A percentile compares a stretch with the other conserved stretches of the same genome.
Evolutionary conservation across 1,284 basidiomycete genomes (phyloP).

Genomic region (Xerocomus amazonicus): DNA sequence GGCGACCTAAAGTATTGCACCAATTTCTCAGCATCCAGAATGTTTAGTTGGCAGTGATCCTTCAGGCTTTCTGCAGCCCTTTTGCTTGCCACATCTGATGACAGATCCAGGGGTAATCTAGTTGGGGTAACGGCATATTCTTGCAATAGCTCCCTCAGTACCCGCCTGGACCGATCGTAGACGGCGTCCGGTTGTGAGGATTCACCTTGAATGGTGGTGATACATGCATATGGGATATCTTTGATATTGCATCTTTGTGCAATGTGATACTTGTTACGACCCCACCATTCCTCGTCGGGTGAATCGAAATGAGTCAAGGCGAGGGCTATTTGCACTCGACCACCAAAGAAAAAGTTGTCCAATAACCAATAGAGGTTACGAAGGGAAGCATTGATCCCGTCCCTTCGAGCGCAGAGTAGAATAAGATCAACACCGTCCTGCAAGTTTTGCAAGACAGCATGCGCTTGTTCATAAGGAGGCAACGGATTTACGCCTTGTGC

Average conservation of each 20-base stretch:
- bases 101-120: constrained; percentile 4
- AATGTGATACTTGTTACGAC: constrained; percentile 21
- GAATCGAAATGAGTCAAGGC: constrained; percentile 38
- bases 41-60: constrained; percentile 13
- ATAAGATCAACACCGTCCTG: constrained; percentile 26
- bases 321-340: constrained; percentile 33
- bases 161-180: constrained; percentile 17
- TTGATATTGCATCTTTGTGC: constrained; percentile 19
- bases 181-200: background rate
- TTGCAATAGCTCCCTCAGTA: constrained; percentile 15
- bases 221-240: constrained; percentile 22
- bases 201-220: constrained; percentile 20
- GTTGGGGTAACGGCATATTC: constrained; percentile 4
- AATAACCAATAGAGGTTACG: constrained; percentile 28
- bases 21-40: constrained; percentile 10
- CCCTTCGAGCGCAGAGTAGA: constrained; percentile 26
- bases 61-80: constrained; percentile 9
- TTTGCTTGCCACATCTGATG: constrained; percentile 1
- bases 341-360: constrained; percentile 25
- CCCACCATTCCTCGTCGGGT: constrained; percentile 25
- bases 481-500: constrained; percentile 16
- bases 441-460: constrained; percentile 24
- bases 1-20: constrained; percentile 18
- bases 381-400: constrained; percentile 26
- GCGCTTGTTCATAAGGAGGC: constrained; percentile 28